Conservation (phyloP, 192 early-diverging fungal genomes). For the Umbelopsis sp. region DNA sequence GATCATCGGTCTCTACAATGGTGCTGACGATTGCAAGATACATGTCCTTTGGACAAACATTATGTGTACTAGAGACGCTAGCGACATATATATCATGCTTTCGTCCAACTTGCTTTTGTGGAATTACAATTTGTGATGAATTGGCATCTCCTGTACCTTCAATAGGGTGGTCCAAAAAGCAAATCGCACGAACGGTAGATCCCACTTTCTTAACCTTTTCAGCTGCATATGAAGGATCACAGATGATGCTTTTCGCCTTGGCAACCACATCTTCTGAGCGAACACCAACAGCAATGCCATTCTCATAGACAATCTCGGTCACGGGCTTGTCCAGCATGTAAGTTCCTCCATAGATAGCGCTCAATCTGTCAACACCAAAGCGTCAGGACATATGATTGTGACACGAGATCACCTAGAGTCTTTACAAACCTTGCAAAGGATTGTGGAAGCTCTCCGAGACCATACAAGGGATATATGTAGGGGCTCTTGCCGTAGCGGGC, state of each 20-base stretch:
- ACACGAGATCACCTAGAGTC: background rate
- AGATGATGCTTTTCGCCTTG: slow-evolving; percentile 86
- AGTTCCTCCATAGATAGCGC: slow-evolving; percentile 97
- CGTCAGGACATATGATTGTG: slow-evolving; percentile 1
- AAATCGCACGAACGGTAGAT: slow-evolving; percentile 95
- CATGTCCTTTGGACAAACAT: slow-evolving; percentile 84
- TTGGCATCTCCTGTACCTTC: slow-evolving; percentile 84
- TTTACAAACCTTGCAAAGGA: slow-evolving; percentile 81
- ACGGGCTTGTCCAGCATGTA: slow-evolving; percentile 97
- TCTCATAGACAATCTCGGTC: slow-evolving; percentile 86
- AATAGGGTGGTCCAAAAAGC: slow-evolving; percentile 89
- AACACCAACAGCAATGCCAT: slow-evolving; percentile 87
- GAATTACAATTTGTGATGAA: slow-evolving; percentile 95
- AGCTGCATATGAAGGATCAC: slow-evolving; percentile 94
- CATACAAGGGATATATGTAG: slow-evolving; percentile 99
- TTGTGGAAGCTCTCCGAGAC: slow-evolving; percentile 97
- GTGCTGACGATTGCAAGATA: slow-evolving; percentile 96
- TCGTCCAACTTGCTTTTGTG: slow-evolving; percentile 95
- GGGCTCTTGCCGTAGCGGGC: slow-evolving; percentile 94
- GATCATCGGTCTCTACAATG: slow-evolving; percentile 88
- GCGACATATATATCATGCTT: slow-evolving; percentile 98
- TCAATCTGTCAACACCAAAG: slow-evolving; percentile 61
- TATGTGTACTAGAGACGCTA: slow-evolving; percentile 85
- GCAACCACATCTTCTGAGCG: slow-evolving; percentile 83
- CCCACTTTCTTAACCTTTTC: slow-evolving; percentile 80